A percentile compares a stretch with the other conserved stretches of the same genome.
These are phyloP conservation scores for Asterophora lycoperdoides DNA, from an alignment of 768 basidiomycete species.

Conservation along the genomic window DNA sequence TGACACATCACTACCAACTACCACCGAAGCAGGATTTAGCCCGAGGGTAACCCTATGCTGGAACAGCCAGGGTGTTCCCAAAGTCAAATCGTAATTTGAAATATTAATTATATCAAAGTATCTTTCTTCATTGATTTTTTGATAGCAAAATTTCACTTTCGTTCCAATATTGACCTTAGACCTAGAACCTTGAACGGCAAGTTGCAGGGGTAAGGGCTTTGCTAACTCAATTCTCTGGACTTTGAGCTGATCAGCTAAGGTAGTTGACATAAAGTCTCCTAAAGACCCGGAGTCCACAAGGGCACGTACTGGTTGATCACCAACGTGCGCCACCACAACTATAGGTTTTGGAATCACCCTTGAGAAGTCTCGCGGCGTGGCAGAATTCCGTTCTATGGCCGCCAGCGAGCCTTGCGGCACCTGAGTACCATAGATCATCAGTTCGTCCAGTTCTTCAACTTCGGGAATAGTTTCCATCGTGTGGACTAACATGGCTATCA, in stretches of 20 bases:
- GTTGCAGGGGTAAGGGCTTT: constrained; percentile 29
- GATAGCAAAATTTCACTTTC: constrained; percentile 26
- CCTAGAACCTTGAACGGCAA: constrained; percentile 37
- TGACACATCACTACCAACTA: constrained; percentile 19
- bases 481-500: no score
- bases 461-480: no score
- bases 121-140: constrained; percentile 26
- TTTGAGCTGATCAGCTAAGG: constrained; percentile 32
- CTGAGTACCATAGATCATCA: neutral
- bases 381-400: constrained; percentile 23
- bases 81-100: constrained; percentile 34
- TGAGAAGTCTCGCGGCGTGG: constrained; percentile 13
- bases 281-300: constrained; percentile 34
- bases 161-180: constrained; percentile 30
- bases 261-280: constrained; percentile 37
- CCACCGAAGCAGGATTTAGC: constrained; percentile 20
- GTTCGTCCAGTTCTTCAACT: no score
- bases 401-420: neutral
- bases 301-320: constrained; percentile 28
- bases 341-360: constrained; percentile 28
- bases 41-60: constrained; percentile 24
- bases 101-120: constrained; percentile 36
- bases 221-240: constrained; percentile 19
- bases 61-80: constrained; percentile 36
- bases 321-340: constrained; percentile 25